Evolutionary conservation across 192 early-diverging fungal species (phyloP), one percentile per base, ranked within the genome.

Genomic region (Pilaira anomala): DNA sequence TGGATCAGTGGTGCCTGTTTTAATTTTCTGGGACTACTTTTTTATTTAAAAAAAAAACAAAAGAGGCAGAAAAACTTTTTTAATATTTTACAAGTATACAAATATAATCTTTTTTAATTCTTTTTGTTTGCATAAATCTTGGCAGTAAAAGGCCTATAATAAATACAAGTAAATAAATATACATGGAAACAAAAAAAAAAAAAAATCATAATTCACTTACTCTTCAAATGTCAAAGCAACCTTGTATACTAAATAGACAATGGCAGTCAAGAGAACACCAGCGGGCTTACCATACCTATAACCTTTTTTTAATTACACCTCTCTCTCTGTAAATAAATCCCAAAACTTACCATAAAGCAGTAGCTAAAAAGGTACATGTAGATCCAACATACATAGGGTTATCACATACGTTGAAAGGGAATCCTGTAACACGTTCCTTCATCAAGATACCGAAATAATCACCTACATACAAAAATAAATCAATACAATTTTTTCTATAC

Each of bases 381-480:
- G 93, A 93, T 28, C 94, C 94, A 53, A 83, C 83, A 68, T 96
- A 96, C 94, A 96, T 96, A n/a, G 94, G 94, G 77, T 96, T 91
- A 8, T 92, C 90, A 26, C 88, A 78, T 19, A 93, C 86, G 68
- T 90, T 96, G 82, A 96, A 96, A 5, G 94, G 94, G 71, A 96
- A 95, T 12, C 86, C 87, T 0, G 88, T 93, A 40, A 96, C 89
- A 21, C 88, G 84, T 63, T 84, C 79, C 14, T 88, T 80, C 92
- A 93, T 93, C 57, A 94, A 73, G 52, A 96, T 95, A 48, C 94
- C 94, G 83, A 94, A 96, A 72, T 96, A 96, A 69, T 94, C 92
- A 63, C 93, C 92, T 86, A 70, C 36, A 52, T 9, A 46, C 13
- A 5, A 1, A 4, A 36, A 36, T 9, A 33, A 33, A 33, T 33